These are phyloP conservation scores for Rubus parviflorus DNA, from an alignment of 306 rosid genomes.

Conservation along the genomic window DNA sequence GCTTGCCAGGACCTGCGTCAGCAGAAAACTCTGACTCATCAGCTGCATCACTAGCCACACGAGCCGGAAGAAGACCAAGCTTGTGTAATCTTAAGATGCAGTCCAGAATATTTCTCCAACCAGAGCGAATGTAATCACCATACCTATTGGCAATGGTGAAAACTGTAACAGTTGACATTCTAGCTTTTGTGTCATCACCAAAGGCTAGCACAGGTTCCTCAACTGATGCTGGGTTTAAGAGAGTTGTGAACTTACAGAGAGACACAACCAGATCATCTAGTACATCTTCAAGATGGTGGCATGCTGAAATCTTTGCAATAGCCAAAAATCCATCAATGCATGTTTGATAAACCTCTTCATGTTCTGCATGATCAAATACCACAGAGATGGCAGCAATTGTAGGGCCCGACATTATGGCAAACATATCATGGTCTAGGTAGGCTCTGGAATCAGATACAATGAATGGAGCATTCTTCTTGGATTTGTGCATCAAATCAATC, in stretches of 20 bases:
- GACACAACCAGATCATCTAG: constrained; percentile 97
- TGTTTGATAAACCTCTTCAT: constrained; percentile 90
- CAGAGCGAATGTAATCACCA: constrained; percentile 92
- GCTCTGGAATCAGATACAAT: constrained; percentile 85
- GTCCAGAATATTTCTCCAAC: constrained; percentile 98
- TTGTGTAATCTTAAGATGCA: constrained; percentile 93
- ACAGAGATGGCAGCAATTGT: constrained; percentile 99
- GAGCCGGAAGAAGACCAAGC: constrained; percentile 97
- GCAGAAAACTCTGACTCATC: constrained; percentile 82
- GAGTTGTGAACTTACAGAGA: constrained; percentile 94
- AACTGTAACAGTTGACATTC: constrained; percentile 91
- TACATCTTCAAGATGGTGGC: constrained; percentile 99
- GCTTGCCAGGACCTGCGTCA: constrained; percentile 78
- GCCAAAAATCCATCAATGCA: constrained; percentile 95
- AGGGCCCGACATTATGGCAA: constrained; percentile 97
- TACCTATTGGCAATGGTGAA: constrained; percentile 93
- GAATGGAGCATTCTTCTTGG: constrained; percentile 82
- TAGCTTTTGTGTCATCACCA: constrained; percentile 95
- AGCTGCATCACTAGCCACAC: constrained; percentile 96
- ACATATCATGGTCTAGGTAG: constrained; percentile 93
- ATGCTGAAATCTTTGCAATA: constrained; percentile 92
- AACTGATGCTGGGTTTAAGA: constrained; percentile 74
- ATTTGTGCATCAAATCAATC: constrained; percentile 92
- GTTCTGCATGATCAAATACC: constrained; percentile 96
- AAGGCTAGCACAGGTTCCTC: constrained; percentile 94